phyloP scores from a whole-genome alignment of 352 stramenopile genomes.

The Phytophthora pinifolia region DNA sequence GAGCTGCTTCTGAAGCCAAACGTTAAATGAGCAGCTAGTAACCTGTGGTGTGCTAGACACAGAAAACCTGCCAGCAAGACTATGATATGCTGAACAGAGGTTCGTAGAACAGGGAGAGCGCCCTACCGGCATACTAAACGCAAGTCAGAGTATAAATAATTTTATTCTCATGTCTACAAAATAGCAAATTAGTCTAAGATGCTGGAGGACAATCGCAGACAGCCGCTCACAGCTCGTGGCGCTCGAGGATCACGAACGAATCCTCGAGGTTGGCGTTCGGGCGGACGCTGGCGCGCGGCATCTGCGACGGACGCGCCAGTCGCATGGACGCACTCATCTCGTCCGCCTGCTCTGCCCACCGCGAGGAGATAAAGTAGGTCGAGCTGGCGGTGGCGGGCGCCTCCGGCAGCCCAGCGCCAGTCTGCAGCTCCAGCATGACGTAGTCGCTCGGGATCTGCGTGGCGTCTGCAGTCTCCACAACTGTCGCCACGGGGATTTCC shows the following conservation, averaged over 20 bases:
- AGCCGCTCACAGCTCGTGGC: conserved; percentile 30
- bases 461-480: conserved; percentile 40
- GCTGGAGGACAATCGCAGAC: too few relatives aligned
- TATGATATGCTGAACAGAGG: too few relatives aligned
- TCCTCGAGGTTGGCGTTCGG: conserved; percentile 43
- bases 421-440: conserved; percentile 81
- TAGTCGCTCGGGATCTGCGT: conserved; percentile 66
- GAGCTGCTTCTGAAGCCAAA: neutral
- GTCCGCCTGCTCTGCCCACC: conserved; percentile 75
- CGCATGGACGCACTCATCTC: conserved; percentile 76
- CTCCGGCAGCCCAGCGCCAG: conserved; percentile 53
- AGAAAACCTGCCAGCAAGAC: too few relatives aligned
- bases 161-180: conserved; percentile 38
- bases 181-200: conserved; percentile 15
- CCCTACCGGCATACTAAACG: neutral
- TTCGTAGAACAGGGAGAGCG: too few relatives aligned
- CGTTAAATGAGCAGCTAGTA: neutral
- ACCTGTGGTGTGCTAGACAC: too few relatives aligned
- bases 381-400: conserved; percentile 36
- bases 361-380: conserved; percentile 83
- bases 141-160: conserved; percentile 27
- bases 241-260: conserved; percentile 77
- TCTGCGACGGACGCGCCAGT: conserved; percentile 26
- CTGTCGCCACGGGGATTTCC: conserved; percentile 55
- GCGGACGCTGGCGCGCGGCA: conserved; percentile 19